Conservation (phyloP, 352 stramenopile genomes). For the Phytopythium helicoides region DNA sequence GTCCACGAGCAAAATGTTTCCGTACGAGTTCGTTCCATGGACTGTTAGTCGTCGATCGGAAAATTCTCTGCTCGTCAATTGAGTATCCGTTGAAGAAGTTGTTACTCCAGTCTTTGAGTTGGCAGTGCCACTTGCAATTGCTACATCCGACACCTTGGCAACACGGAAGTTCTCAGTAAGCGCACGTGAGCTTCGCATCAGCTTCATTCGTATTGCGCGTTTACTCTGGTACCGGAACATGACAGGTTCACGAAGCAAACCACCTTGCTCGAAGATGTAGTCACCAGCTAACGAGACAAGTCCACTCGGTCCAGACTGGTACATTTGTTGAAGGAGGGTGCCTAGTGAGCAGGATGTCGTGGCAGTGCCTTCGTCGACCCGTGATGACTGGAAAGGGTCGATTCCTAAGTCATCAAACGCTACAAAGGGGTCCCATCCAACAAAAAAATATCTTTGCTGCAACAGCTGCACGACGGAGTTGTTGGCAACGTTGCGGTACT, state of each 20-base stretch:
- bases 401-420: slow-evolving; percentile 30
- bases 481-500: slow-evolving; percentile 16
- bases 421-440: slow-evolving; percentile 41
- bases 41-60: too few species aligned
- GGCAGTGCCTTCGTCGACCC: slow-evolving; percentile 16
- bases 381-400: slow-evolving; percentile 22
- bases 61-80: too few species aligned
- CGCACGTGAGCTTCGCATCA: slow-evolving; percentile 6
- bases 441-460: slow-evolving; percentile 32
- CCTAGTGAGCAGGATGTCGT: slow-evolving; percentile 31
- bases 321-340: slow-evolving; percentile 31
- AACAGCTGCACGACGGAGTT: slow-evolving; percentile 31
- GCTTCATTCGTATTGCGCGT: slow-evolving; percentile 20
- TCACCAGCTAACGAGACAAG: slow-evolving; percentile 28
- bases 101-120: background rate
- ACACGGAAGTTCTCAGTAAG: background rate
- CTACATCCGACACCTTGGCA: background rate
- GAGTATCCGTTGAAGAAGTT: too few species aligned
- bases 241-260: slow-evolving; percentile 14
- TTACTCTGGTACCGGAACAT: slow-evolving; percentile 21
- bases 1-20: slow-evolving; percentile 26
- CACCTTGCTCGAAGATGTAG: slow-evolving; percentile 27
- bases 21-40: slow-evolving; percentile 8
- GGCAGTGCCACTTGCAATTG: background rate
- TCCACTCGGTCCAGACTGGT: slow-evolving; percentile 30